phyloP scores from a whole-genome alignment of 495 filamentous ascomycete species.

The Apiosordaria backusii region DNA sequence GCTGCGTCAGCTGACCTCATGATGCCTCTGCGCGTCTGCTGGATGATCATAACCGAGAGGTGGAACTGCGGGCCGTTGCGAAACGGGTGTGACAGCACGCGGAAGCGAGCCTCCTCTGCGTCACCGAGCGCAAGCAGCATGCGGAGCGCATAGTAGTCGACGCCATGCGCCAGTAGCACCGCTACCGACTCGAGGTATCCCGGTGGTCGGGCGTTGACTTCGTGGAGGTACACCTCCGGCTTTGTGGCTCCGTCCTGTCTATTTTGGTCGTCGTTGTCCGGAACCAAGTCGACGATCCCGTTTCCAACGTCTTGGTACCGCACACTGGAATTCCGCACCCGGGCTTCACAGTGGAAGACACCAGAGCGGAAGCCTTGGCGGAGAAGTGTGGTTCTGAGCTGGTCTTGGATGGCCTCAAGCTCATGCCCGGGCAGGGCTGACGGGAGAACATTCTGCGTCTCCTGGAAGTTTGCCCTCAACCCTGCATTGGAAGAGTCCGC shows the following conservation, averaged over 20 bases:
- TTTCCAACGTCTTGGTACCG: slow-evolving; percentile 13
- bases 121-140: slow-evolving; percentile 28
- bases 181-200: slow-evolving; percentile 26
- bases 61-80: slow-evolving; percentile 20
- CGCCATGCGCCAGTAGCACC: slow-evolving; percentile 31
- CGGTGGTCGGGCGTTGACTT: slow-evolving; percentile 36
- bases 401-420: slow-evolving; percentile 16
- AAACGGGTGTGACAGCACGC: slow-evolving; percentile 30
- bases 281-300: slow-evolving; percentile 18
- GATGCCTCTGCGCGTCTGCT: slow-evolving; percentile 16
- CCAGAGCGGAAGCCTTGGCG: slow-evolving; percentile 32
- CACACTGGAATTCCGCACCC: slow-evolving; percentile 25
- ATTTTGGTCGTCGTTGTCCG: neutral
- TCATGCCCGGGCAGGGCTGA: slow-evolving; percentile 26
- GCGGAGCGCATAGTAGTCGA: slow-evolving; percentile 35
- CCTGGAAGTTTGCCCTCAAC: slow-evolving; percentile 22
- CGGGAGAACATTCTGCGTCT: slow-evolving; percentile 25
- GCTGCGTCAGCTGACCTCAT: slow-evolving; percentile 22
- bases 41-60: slow-evolving; percentile 20
- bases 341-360: slow-evolving; percentile 34
- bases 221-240: slow-evolving; percentile 27
- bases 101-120: slow-evolving; percentile 21
- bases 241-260: neutral
- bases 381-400: slow-evolving; percentile 18
- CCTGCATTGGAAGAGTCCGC: slow-evolving; percentile 25